These are phyloP conservation scores for Aspergillus sp. DNA, from an alignment of 2,329 filamentous ascomycete species.

Conservation along the genomic window DNA sequence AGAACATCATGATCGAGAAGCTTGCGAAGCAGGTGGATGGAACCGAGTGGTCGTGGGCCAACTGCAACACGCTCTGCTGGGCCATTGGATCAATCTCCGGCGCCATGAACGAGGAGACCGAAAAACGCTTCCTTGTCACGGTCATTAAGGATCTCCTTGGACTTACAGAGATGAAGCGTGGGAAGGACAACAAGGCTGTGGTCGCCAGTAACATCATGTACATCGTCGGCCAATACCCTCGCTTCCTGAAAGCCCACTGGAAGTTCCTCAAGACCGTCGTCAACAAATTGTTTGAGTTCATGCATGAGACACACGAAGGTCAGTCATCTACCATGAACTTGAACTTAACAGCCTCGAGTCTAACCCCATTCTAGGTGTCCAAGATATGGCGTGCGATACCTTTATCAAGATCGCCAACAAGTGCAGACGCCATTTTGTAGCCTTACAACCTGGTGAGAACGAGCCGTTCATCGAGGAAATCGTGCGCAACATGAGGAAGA, in stretches of 20 bases:
- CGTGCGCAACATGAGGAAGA: slow-evolving; percentile 90
- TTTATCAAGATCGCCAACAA: slow-evolving; percentile 99
- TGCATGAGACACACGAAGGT: slow-evolving; percentile 99
- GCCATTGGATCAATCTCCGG: slow-evolving; percentile 97
- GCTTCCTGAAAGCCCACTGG: slow-evolving; percentile 98
- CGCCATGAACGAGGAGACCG: slow-evolving; percentile 98
- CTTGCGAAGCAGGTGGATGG: slow-evolving; percentile 92
- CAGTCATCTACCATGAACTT: slow-evolving; percentile 25
- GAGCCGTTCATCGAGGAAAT: slow-evolving; percentile 99
- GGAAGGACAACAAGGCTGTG: slow-evolving; percentile 98
- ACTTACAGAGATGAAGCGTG: slow-evolving; percentile 97
- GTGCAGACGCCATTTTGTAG: slow-evolving; percentile 95
- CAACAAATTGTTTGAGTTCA: slow-evolving; percentile 99
- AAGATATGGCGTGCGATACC: slow-evolving; percentile 99
- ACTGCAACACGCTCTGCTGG: slow-evolving; percentile 99
- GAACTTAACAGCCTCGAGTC: slow-evolving; percentile 27
- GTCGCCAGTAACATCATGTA: slow-evolving; percentile 99
- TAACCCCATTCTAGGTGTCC: slow-evolving; percentile 62
- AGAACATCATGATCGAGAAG: slow-evolving; percentile 99
- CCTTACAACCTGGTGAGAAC: slow-evolving; percentile 85
- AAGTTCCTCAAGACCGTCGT: slow-evolving; percentile 99
- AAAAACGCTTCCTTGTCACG: slow-evolving; percentile 96
- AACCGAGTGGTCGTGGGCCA: slow-evolving; percentile 97
- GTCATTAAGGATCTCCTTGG: slow-evolving; percentile 98
- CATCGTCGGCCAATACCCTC: slow-evolving; percentile 97